Percentiles rank a stretch among this genome's conserved stretches.
These are phyloP conservation scores for Coniferiporia sulphurascens DNA, from an alignment of 1,284 basidiomycete species.

Conservation along the genomic window DNA sequence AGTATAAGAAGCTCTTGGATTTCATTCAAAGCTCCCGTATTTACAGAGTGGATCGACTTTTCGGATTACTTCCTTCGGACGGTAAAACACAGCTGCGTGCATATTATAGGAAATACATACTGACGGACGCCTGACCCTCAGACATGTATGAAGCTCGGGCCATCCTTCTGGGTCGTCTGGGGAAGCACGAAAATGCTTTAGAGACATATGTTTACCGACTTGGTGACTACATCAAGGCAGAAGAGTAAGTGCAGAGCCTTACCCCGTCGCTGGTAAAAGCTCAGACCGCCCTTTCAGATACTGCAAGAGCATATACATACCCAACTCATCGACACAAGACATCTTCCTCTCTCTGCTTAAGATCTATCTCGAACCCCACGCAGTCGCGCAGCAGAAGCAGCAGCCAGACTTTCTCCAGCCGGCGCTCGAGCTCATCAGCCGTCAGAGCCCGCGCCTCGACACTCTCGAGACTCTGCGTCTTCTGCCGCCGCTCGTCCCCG, in stretches of 20 bases:
- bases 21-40: constrained; percentile 72
- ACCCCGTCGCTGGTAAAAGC: background rate
- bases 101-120: background rate
- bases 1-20: constrained; percentile 67
- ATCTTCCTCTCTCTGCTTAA: constrained; percentile 85
- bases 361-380: constrained; percentile 79
- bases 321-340: constrained; percentile 49
- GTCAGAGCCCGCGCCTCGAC: constrained; percentile 80
- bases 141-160: constrained; percentile 88
- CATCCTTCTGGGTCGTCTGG: constrained; percentile 83
- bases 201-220: constrained; percentile 89
- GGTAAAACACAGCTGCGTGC: constrained; percentile 39
- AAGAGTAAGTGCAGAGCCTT: constrained; percentile 56
- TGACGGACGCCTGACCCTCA: constrained; percentile 25
- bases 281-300: constrained; percentile 48
- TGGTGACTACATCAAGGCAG: constrained; percentile 79
- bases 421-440: constrained; percentile 79
- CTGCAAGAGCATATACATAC: constrained; percentile 75
- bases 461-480: constrained; percentile 77
- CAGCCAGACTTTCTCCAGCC: constrained; percentile 59
- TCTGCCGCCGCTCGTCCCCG: constrained; percentile 82
- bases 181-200: constrained; percentile 88
- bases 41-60: constrained; percentile 78
- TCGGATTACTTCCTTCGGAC: constrained; percentile 70
- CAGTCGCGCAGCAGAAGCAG: constrained; percentile 13